Percentiles rank a stretch among this genome's conserved stretches.
Evolutionary conservation across 345 rosid species (phyloP).

Genomic region (Lepidium didymum): DNA sequence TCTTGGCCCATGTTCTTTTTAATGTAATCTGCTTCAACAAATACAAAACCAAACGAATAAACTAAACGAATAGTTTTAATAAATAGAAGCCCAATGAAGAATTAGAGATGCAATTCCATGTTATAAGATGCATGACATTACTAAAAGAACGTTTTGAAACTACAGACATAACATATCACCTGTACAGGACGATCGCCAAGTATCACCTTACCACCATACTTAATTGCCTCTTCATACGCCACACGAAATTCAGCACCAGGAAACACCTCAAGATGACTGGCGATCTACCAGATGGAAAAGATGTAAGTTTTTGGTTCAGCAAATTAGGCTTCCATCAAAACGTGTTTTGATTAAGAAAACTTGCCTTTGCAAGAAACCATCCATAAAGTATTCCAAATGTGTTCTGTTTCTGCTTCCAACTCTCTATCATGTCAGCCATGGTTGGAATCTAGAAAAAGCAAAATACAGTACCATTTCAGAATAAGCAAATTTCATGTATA

Average conservation of each 20-base stretch:
- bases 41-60: constrained; percentile 9
- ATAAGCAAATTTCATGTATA: not conserved
- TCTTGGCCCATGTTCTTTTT: constrained; percentile 81
- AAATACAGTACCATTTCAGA: not conserved
- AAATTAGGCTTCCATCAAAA: not conserved
- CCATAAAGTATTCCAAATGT: constrained; percentile 81
- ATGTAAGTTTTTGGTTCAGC: constrained; percentile 8
- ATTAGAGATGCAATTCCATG: not conserved
- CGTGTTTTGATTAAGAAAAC: constrained; percentile 1
- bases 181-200: constrained; percentile 99
- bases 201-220: constrained; percentile 81
- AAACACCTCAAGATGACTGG: constrained; percentile 78
- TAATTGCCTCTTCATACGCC: constrained; percentile 89
- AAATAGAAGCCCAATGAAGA: not conserved
- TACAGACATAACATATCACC: constrained; percentile 33
- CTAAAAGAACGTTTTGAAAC: not conserved
- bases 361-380: constrained; percentile 97
- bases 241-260: constrained; percentile 98
- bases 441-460: constrained; percentile 65
- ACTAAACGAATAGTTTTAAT: not conserved
- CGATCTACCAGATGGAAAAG: constrained; percentile 48
- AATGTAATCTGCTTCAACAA: constrained; percentile 61
- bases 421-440: constrained; percentile 78
- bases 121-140: not conserved
- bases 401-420: constrained; percentile 88